Base-by-base conservation (phyloP, 805 yeast genomes). In the Candida coquimbonensis region DNA sequence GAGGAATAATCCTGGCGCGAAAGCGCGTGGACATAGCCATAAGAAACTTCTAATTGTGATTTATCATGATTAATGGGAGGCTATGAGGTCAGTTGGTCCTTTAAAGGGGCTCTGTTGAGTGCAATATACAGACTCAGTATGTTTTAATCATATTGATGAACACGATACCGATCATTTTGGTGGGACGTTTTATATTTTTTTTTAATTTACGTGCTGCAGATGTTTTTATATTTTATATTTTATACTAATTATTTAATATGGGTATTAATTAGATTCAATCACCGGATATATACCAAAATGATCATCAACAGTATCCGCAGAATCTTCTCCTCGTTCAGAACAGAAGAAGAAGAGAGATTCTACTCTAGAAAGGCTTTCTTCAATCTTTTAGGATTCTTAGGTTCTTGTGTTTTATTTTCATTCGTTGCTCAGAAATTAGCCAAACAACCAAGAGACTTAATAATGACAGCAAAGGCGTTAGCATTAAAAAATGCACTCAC, bases 341-440 rank as follows among this genome's bases (percentile, higher is more conserved):
- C 93, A 3, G 95, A 87, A 51, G 95, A 87, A 53, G 96, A 87
- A 55, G 96, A 88, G 61, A 68, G 90, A 42, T 67, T 72, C 43
- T 83, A 79, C 54, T 85, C 95, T 0, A 68, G 96, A 40, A 72
- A 75, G 50, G 96, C 96, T 1, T 83, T 83, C 57, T 83, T 81
- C 66, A 80, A 87, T 51, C 72, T 88, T 27, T 67, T 87, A 27
- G 96, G 96, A 14, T 87, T 86, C 54, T 62, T 87, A 14, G 88
- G 91, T 0, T 76, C 89, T 16, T 86, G 95, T 60, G 90, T 86
- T 13, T 66, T 81, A 32, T 87, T 88, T 61, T 83, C 91, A 29
- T 79, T 87, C 53, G 80, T 86, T 45, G 89, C 95, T 4, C 95
- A 85, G 62, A 73, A 58, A 36, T 48, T 67, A 40, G 59, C 62